Evolutionary conservation across 768 basidiomycete genomes (phyloP).

Genomic region (Rhodotorula diobovata): DNA sequence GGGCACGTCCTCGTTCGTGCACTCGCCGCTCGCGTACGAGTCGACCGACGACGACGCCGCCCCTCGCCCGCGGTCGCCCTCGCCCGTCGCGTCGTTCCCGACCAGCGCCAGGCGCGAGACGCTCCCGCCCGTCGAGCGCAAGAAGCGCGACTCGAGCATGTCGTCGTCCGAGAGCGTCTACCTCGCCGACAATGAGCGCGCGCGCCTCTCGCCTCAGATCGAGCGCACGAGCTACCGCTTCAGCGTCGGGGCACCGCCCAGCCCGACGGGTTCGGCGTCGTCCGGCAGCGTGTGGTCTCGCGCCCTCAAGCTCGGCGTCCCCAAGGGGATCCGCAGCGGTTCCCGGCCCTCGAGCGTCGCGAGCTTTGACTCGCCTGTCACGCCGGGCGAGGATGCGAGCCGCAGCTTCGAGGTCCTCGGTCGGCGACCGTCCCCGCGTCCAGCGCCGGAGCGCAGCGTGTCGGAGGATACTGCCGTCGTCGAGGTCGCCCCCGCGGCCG

Average conservation of each 20-base stretch:
- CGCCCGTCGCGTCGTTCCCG: slow-evolving; percentile 17
- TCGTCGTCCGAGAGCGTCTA: slow-evolving; percentile 13
- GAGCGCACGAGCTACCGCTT: background rate
- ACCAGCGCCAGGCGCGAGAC: slow-evolving; percentile 4
- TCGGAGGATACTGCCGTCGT: background rate
- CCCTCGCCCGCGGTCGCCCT: slow-evolving; percentile 1
- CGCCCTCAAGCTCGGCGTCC: slow-evolving; percentile 8
- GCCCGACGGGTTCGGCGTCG: slow-evolving; percentile 13
- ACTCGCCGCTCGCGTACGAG: slow-evolving; percentile 2
- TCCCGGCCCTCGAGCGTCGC: slow-evolving; percentile 17
- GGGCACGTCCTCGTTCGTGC: background rate
- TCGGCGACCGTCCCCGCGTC: background rate
- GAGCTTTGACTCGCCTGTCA: background rate
- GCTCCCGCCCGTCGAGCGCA: slow-evolving; percentile 16
- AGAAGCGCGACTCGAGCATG: slow-evolving; percentile 12
- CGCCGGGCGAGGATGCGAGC: background rate
- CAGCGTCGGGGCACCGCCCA: background rate
- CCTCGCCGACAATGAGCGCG: slow-evolving; percentile 22
- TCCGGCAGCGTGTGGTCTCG: slow-evolving; percentile 11
- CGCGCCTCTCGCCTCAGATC: background rate
- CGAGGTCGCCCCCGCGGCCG: background rate
- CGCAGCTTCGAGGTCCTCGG: slow-evolving; percentile 24
- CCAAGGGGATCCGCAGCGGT: background rate
- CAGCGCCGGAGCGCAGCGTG: background rate
- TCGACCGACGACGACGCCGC: background rate